Evolutionary conservation across 2,329 filamentous ascomycete genomes (phyloP), one percentile per base, ranked within the genome.

Genomic region (Exutisphaerella laricina): DNA sequence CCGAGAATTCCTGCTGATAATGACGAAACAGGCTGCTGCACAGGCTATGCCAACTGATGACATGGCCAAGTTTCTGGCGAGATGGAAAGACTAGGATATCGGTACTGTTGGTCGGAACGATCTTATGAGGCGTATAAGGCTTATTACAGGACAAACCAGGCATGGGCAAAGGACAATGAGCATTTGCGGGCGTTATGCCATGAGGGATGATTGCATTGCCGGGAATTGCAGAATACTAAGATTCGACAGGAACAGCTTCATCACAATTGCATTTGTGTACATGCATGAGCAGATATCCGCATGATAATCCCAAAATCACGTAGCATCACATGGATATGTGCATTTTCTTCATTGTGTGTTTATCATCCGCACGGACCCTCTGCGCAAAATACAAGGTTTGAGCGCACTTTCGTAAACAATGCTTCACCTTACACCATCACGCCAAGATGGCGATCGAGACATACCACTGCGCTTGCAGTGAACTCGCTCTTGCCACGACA

Each of bases 391-490:
- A n/a, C n/a, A n/a, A n/a, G n/a, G n/a, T n/a, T n/a, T n/a, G n/a
- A n/a, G n/a, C n/a, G n/a, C n/a, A n/a, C n/a, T n/a, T n/a, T n/a
- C n/a, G n/a, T n/a, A n/a, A n/a, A n/a, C n/a, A n/a, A n/a, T n/a
- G n/a, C n/a, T n/a, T n/a, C n/a, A n/a, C n/a, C n/a, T n/a, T n/a
- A n/a, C n/a, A n/a, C n/a, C n/a, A n/a, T n/a, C n/a, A n/a, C n/a
- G n/a, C 3, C 36, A 43, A 35, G 20, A 50, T 50, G 47, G 9
- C 39, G 4, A 21, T 54, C 29, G 46, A 39, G 26, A 77, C 73
- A 46, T 78, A 78, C 64, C 75, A 78, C 66, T 85, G 82, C 70
- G 72, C 81, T 59, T 85, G 82, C 71, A 78, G 70, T 33, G 74
- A 80, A 54, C 74, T 84, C 49, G 66, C 84, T 41, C 71, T 85